Conservation (phyloP, 2,329 filamentous ascomycete genomes). For the Trichoderma gracile region DNA sequence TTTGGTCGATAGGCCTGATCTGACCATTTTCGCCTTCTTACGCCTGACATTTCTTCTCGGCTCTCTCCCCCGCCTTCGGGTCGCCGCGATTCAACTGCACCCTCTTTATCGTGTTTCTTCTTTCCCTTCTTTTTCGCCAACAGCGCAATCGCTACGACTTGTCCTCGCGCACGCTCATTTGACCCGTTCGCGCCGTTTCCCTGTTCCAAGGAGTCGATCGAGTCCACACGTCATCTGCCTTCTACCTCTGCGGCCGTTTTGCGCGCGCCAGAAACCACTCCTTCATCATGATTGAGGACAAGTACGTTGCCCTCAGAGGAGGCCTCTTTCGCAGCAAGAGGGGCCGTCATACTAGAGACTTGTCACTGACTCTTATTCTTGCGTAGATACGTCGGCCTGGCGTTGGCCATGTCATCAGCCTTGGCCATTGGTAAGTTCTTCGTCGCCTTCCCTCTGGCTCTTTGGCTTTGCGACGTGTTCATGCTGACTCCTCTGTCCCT, state of each 20-base stretch:
- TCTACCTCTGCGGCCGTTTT: constrained; percentile 29
- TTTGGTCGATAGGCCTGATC: constrained; percentile 5
- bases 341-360: neutral
- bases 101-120: neutral
- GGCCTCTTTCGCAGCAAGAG: neutral
- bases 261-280: constrained; percentile 27
- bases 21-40: neutral
- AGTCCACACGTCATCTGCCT: neutral
- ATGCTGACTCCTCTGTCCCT: constrained; percentile 19
- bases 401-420: constrained; percentile 72
- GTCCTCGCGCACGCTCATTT: constrained; percentile 22
- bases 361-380: constrained; percentile 28
- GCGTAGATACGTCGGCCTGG: constrained; percentile 72
- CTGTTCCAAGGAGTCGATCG: constrained; percentile 18
- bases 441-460: constrained; percentile 17
- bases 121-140: neutral
- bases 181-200: constrained; percentile 13
- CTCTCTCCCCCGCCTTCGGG: constrained; percentile 15
- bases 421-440: constrained; percentile 68
- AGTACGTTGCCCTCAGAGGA: constrained; percentile 36
- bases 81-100: constrained; percentile 13
- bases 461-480: neutral
- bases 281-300: constrained; percentile 42
- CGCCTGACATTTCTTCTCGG: neutral
- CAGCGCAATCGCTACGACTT: constrained; percentile 12